A percentile compares a stretch with the other conserved stretches of the same genome.
phyloP scores from a whole-genome alignment of 2,329 filamentous ascomycete species.

The Cryphonectria nitschkei region DNA sequence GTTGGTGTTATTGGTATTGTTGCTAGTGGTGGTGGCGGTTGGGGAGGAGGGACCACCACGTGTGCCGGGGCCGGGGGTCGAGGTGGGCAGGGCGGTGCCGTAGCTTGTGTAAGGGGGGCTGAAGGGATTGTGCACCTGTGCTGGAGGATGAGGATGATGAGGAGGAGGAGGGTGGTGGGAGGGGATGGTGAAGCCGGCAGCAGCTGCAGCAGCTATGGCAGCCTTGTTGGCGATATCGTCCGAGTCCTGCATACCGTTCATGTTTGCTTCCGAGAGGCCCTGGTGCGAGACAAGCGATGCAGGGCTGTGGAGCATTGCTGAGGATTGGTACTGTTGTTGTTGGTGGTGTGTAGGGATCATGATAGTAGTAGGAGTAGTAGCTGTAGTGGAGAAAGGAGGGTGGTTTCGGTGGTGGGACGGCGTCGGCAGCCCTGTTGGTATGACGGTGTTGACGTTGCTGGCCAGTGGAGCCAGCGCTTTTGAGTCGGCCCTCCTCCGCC shows the following conservation, averaged over 20 bases:
- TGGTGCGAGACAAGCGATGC: constrained; percentile 27
- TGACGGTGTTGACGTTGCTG: constrained; percentile 37
- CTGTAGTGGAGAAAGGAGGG: constrained; percentile 9
- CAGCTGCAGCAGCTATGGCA: constrained; percentile 41
- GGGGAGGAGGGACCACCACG: constrained; percentile 37
- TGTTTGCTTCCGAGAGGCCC: constrained; percentile 34
- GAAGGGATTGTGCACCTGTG: constrained; percentile 42
- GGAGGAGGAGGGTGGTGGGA: constrained; percentile 20
- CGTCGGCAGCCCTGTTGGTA: constrained; percentile 36
- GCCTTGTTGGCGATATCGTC: constrained; percentile 42
- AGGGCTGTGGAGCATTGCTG: constrained; percentile 41
- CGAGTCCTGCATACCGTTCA: constrained; percentile 40
- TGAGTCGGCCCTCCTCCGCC: constrained; percentile 45
- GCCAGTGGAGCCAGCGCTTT: constrained; percentile 42
- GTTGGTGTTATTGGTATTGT: constrained; percentile 36
- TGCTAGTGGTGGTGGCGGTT: constrained; percentile 38
- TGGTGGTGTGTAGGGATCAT: constrained; percentile 30
- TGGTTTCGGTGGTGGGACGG: constrained; percentile 31
- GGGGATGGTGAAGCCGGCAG: constrained; percentile 42
- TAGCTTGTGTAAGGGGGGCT: constrained; percentile 44
- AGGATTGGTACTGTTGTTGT: constrained; percentile 32
- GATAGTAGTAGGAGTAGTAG: background rate
- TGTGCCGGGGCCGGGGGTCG: constrained; percentile 29
- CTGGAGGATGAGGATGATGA: constrained; percentile 15
- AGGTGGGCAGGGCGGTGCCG: constrained; percentile 34